These are phyloP conservation scores for Ascochyta rabiei DNA, from an alignment of 2,329 filamentous ascomycete genomes.

Conservation along the genomic window DNA sequence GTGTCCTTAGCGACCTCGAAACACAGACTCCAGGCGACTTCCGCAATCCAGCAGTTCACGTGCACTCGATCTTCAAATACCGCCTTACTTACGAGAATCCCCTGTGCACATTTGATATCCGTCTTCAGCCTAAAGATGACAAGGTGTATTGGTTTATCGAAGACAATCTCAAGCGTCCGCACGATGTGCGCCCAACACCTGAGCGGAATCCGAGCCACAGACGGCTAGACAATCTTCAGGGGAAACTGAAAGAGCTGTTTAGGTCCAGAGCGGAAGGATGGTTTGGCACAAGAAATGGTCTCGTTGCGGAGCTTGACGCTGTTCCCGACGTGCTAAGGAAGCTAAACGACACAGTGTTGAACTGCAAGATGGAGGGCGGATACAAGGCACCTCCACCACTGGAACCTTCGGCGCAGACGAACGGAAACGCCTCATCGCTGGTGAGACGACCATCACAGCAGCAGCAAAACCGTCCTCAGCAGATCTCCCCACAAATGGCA, in stretches of 20 bases:
- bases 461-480: slow-evolving; percentile 21
- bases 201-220: slow-evolving; percentile 36
- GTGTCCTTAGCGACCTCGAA: slow-evolving; percentile 66
- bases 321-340: slow-evolving; percentile 44
- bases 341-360: slow-evolving; percentile 47
- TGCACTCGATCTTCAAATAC: slow-evolving; percentile 46
- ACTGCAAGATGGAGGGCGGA: slow-evolving; percentile 39
- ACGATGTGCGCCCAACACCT: slow-evolving; percentile 31
- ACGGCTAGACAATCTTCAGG: slow-evolving; percentile 37
- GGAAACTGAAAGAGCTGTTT: slow-evolving; percentile 44
- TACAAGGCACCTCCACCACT: slow-evolving; percentile 30
- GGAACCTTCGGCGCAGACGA: slow-evolving; percentile 15
- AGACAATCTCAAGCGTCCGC: slow-evolving; percentile 32
- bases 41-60: slow-evolving; percentile 41
- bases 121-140: slow-evolving; percentile 40
- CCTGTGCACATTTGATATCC: slow-evolving; percentile 48
- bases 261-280: slow-evolving; percentile 40
- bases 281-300: slow-evolving; percentile 47
- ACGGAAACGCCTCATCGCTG: slow-evolving; percentile 11
- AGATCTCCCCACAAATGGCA: slow-evolving; percentile 17
- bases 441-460: slow-evolving; percentile 14
- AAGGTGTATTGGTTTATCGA: slow-evolving; percentile 47
- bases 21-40: slow-evolving; percentile 47
- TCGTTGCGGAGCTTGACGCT: slow-evolving; percentile 46
- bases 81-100: slow-evolving; percentile 51